Evolutionary conservation across 73 alveolate genomes (phyloP), one percentile per base, ranked within the genome.

Genomic region (Durusdinium trenchii): DNA sequence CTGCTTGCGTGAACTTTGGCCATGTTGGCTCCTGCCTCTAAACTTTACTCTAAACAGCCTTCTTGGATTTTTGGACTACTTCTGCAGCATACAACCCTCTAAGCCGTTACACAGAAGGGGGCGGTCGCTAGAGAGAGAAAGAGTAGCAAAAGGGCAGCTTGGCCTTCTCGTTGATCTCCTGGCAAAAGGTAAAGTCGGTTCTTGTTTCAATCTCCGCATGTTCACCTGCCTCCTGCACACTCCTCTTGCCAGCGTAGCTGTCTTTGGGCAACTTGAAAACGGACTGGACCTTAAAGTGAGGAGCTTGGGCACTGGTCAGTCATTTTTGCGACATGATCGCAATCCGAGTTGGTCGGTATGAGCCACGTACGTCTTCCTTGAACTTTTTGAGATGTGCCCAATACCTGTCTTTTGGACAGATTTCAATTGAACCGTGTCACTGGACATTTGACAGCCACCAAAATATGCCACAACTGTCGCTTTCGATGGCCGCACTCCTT

Each of bases 121-220:
- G 20, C 6, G 28, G 83, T 20, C 83, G 50, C 3, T 35, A 36
- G 36, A 71, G 51, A 36, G 38, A 6, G 50, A 6, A 50, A 30
- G 50, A 16, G 26, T 6, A 3, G 28, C 83, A 36, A 5, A 16
- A n/a, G 46, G 73, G 14, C 10, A 6, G 47, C 61, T 60, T 23
- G 16, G 86, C 96, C 96, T 89, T 89, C 96, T 89, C 96, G 69
- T 61, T 89, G 86, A 89, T 89, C 54, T 89, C 96, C 96, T 89
- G 67, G 83, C 10, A 16, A 28, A 32, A 9, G 32, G n/a, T 36
- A 43, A 43, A 79, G 67, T 1, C 40, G 35, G 71, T 0, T n/a
- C 52, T 42, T 67, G 16, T 28, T 67, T 2, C 42, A n/a, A 32
- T 18, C 43, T 9, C 9, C 64, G 28, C 64, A 54, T 54, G 64